A percentile compares a stretch with the other conserved stretches of the same genome.
These are phyloP conservation scores for Cardamine resedifolia DNA, from an alignment of 345 rosid species.

Conservation along the genomic window DNA sequence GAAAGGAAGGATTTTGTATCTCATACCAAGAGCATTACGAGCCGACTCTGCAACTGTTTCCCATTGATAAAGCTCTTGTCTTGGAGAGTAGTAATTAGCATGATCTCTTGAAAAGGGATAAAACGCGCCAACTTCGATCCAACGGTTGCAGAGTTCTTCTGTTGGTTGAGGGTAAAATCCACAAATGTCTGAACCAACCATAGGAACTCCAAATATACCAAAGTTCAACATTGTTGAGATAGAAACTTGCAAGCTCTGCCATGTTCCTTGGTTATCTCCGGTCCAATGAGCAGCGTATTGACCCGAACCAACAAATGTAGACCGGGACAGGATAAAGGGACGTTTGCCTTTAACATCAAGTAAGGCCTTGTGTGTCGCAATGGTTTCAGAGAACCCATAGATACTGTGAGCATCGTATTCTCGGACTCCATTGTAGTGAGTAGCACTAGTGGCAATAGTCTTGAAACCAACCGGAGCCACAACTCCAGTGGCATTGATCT, in stretches of 20 bases:
- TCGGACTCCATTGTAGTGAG: conserved; percentile 81
- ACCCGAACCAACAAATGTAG: conserved; percentile 92
- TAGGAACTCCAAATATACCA: conserved; percentile 89
- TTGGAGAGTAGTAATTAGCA: conserved; percentile 85
- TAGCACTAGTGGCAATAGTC: conserved; percentile 95
- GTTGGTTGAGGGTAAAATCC: conserved; percentile 94
- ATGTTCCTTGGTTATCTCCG: conserved; percentile 89
- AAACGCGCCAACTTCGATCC: conserved; percentile 96
- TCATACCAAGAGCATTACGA: conserved; percentile 93
- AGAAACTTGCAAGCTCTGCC: conserved; percentile 87
- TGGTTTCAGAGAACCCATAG: conserved; percentile 83
- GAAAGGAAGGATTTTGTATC: conserved; percentile 82
- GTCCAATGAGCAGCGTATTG: conserved; percentile 97
- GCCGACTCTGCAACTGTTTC: conserved; percentile 74
- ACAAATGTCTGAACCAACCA: conserved; percentile 97
- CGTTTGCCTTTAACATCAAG: conserved; percentile 69
- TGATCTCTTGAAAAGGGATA: conserved; percentile 98
- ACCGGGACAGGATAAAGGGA: conserved; percentile 82
- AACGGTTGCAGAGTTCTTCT: conserved; percentile 94
- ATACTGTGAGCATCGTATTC: conserved; percentile 94
- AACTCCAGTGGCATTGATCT: conserved; percentile 84
- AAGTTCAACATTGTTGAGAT: conserved; percentile 88
- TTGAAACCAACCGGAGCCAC: conserved; percentile 77
- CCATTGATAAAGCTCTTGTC: conserved; percentile 99
- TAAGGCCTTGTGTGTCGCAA: conserved; percentile 89